Evolutionary conservation across 2,329 filamentous ascomycete genomes (phyloP), one percentile per base, ranked within the genome.

Genomic region (Trichoderma brevicompactum): DNA sequence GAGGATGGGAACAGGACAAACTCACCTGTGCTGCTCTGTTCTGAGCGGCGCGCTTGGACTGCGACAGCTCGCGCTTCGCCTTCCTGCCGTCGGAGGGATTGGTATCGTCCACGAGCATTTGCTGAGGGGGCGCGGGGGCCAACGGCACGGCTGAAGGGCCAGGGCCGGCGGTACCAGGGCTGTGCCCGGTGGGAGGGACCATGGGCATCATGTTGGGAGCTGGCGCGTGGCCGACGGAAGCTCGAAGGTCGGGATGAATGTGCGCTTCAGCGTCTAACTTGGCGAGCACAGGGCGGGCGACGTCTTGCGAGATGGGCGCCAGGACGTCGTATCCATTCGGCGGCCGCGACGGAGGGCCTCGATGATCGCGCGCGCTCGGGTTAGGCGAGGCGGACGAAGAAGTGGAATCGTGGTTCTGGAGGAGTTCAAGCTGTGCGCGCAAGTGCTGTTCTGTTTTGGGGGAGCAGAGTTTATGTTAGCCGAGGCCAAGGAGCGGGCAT

Each of bases 1-100:
- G 17, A 38, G n/a, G 12, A 23, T 9, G 28, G 2, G 28, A 23
- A 34, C 7, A 36, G 15, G 13, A 48, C 28, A 60, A 63, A 76
- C 89, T 74, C 85, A 97, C 95, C 88, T 99, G 95, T 62, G 95
- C 95, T 72, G 94, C 95, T 76, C 95, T 85, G 75, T 99, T 99
- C 76, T 99, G 95, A 9, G 95, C 95, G 34, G 95, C 95, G 70
- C 95, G 90, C 81, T 98, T 99, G 43, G 93, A 97, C 50, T 94
- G 95, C 32, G 94, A 97, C 67, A 99, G 81, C 79, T 97, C 94
- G 62, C 95, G 87, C 79, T 97, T 96, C 12, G 89, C 89, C 79
- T 95, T 94, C 59, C 89, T 85, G 68, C 88, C 86, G 68, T 91
- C 61, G 79, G 34, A 80, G 78, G 4, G 70, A 63, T 52, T 72